These are phyloP conservation scores for Zygosaccharomyces pseudobailii DNA, from an alignment of 1,139 yeast genomes.

Conservation along the genomic window DNA sequence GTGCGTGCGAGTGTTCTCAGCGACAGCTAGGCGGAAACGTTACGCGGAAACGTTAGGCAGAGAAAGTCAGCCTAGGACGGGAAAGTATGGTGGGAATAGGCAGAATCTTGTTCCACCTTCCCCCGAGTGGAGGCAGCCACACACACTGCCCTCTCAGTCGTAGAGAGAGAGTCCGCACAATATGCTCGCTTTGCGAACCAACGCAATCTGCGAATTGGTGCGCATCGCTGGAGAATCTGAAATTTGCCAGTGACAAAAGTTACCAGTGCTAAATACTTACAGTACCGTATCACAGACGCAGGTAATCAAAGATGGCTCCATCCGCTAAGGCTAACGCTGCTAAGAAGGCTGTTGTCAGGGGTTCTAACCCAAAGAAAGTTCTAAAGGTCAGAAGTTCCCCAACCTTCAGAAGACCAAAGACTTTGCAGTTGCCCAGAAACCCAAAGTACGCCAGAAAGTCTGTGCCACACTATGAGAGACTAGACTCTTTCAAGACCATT, in stretches of 20 bases:
- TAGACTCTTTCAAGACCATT: constrained; percentile 93
- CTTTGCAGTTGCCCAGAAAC: constrained; percentile 86
- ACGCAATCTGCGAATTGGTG: neutral
- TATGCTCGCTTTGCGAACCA: neutral
- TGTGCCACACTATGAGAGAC: constrained; percentile 96
- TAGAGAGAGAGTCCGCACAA: neutral
- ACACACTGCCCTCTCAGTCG: neutral
- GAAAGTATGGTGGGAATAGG: no score
- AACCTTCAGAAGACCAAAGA: constrained; percentile 97
- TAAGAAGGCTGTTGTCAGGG: constrained; percentile 98
- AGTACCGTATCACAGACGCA: neutral
- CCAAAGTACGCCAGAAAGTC: constrained; percentile 96
- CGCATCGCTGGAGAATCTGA: constrained; percentile 4
- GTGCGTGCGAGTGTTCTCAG: neutral
- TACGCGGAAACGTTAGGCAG: neutral
- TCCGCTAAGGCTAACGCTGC: constrained; percentile 89
- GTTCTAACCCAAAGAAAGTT: constrained; percentile 88
- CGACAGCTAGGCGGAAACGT: neutral
- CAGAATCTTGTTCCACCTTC: neutral
- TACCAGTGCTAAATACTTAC: neutral
- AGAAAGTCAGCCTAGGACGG: no score
- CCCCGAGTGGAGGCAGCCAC: neutral
- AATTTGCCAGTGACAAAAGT: constrained; percentile 2
- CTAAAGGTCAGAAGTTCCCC: constrained; percentile 92
- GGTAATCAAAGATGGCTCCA: constrained; percentile 45